Evolutionary conservation across 176 grass and related monocot genomes (phyloP).

Genomic region (Elaeis guineensis): DNA sequence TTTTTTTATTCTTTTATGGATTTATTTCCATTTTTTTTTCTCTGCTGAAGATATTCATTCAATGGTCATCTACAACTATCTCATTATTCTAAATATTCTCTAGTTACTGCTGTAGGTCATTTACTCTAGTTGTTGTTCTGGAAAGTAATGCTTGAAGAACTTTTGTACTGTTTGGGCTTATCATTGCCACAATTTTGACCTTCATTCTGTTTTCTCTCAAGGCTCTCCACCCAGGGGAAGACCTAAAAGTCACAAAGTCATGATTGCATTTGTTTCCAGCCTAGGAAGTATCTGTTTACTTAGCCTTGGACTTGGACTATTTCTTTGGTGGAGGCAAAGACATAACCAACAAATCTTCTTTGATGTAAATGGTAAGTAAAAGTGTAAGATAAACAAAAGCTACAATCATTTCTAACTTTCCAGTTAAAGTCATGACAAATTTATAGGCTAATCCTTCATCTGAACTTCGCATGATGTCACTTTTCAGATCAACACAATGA

Average conservation of each 20-base stretch:
- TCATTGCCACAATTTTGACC: constrained; percentile 8
- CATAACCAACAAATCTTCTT: constrained; percentile 48
- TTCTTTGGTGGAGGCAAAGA: constrained; percentile 59
- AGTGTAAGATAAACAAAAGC: not conserved
- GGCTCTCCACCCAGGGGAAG: constrained; percentile 29
- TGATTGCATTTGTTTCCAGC: constrained; percentile 53
- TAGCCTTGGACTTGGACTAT: constrained; percentile 31
- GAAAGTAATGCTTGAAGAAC: not conserved
- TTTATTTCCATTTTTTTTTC: too few species aligned
- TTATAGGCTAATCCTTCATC: not conserved
- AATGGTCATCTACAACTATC: too few species aligned
- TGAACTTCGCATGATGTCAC: not conserved
- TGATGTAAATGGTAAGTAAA: constrained; percentile 47
- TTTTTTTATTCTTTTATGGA: too few species aligned
- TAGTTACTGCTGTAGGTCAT: too few species aligned
- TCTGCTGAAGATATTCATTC: too few species aligned
- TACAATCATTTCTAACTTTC: not conserved
- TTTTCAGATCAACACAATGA: constrained; percentile 17
- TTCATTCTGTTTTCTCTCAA: constrained; percentile 17
- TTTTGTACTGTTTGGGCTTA: not conserved
- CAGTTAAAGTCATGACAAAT: not conserved
- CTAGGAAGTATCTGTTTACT: constrained; percentile 42
- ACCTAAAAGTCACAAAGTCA: constrained; percentile 37
- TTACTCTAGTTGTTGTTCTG: not conserved
- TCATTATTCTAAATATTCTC: too few species aligned